phyloP scores from a whole-genome alignment of 805 yeast species.

The Metschnikowia arizonensis region DNA sequence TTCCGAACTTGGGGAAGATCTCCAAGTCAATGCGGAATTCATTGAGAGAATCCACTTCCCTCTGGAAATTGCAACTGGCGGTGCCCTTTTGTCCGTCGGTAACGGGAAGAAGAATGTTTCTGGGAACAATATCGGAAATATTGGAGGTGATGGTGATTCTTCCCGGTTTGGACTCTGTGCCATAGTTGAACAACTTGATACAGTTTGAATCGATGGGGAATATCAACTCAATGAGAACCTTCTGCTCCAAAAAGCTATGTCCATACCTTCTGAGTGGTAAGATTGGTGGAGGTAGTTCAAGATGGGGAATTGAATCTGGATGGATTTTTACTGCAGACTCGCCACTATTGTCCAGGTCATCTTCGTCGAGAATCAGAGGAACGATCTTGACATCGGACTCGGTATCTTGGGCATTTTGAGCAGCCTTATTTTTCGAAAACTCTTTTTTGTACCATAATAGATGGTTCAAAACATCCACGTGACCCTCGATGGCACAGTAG shows the following conservation, averaged over 20 bases:
- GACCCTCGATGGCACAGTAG: conserved; percentile 94
- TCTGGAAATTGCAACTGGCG: conserved; percentile 72
- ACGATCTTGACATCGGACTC: neutral
- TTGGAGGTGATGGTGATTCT: conserved; percentile 78
- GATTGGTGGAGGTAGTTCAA: conserved; percentile 92
- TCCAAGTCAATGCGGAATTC: conserved; percentile 80
- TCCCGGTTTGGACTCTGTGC: conserved; percentile 56
- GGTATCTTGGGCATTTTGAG: neutral
- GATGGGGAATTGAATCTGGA: conserved; percentile 79
- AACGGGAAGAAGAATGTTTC: conserved; percentile 77
- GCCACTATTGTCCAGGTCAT: conserved; percentile 37
- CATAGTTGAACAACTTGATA: conserved; percentile 42
- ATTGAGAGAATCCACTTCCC: conserved; percentile 60
- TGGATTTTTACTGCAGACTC: conserved; percentile 26
- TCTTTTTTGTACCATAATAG: conserved; percentile 43
- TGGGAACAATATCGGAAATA: conserved; percentile 78
- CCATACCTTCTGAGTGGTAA: conserved; percentile 92
- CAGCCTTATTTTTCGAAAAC: conserved; percentile 4
- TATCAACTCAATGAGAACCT: conserved; percentile 73
- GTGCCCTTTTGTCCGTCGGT: conserved; percentile 49
- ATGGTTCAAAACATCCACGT: conserved; percentile 71
- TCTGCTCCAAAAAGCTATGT: conserved; percentile 89
- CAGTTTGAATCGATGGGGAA: conserved; percentile 51
- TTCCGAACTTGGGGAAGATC: conserved; percentile 91
- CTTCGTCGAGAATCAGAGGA: conserved; percentile 22